These are phyloP conservation scores for Diplodia corticola DNA, from an alignment of 2,329 filamentous ascomycete species.

Conservation along the genomic window DNA sequence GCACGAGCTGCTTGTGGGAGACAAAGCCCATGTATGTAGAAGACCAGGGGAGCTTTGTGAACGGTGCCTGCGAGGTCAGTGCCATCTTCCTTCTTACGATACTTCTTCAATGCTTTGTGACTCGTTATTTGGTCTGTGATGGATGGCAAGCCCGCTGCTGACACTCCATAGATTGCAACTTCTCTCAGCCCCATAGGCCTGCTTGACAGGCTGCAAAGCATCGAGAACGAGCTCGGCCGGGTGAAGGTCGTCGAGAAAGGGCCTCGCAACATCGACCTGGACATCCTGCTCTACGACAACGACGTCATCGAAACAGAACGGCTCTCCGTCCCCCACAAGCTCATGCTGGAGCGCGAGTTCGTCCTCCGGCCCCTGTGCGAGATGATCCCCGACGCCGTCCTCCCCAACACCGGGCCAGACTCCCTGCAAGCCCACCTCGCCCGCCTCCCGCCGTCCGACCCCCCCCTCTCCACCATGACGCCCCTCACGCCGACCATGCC, in stretches of 20 bases:
- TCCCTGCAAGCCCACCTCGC: constrained; percentile 36
- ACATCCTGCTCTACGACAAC: constrained; percentile 81
- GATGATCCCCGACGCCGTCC: constrained; percentile 31
- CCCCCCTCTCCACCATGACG: constrained; percentile 42
- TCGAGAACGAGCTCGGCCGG: constrained; percentile 78
- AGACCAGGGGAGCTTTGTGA: constrained; percentile 85
- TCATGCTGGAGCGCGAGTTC: constrained; percentile 90
- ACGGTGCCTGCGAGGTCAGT: constrained; percentile 85
- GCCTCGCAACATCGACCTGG: constrained; percentile 89
- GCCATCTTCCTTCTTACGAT: not conserved
- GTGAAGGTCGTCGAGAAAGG: constrained; percentile 89
- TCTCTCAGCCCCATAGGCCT: constrained; percentile 71
- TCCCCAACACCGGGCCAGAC: constrained; percentile 46
- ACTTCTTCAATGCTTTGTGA: not conserved
- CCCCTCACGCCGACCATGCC: constrained; percentile 38
- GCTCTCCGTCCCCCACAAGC: constrained; percentile 78
- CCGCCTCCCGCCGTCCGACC: constrained; percentile 37
- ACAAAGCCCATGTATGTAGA: constrained; percentile 96
- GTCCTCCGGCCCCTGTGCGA: constrained; percentile 84
- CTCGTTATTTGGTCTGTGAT: not conserved
- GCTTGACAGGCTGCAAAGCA: constrained; percentile 76
- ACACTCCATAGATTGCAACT: constrained; percentile 69
- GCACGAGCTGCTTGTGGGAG: constrained; percentile 89
- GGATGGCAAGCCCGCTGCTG: not conserved
- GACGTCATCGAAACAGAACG: constrained; percentile 66